Base-by-base conservation (phyloP, 2,329 filamentous ascomycete genomes). In the Aspergillus uvarum region DNA sequence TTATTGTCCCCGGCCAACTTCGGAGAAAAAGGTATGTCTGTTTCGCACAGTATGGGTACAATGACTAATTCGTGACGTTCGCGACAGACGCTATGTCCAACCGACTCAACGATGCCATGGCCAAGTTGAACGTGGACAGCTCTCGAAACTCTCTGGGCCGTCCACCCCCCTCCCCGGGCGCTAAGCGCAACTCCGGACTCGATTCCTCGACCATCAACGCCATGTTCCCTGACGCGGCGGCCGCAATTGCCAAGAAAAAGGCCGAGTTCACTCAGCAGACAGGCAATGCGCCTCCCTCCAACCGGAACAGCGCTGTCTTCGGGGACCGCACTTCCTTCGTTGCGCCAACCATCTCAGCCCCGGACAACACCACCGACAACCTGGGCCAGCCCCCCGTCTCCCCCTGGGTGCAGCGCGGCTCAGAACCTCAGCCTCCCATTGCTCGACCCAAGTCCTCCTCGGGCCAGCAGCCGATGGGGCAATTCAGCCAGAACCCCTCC, bases 181-280 rank as follows among this genome's bases (percentile, higher is more conserved):
- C 88, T 54, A 98, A 97, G 81, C 89, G 95, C 68, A 95, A 96
- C 75, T 98, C 95, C 50, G 92, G 90, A n/a, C 87, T 99, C 59
- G 94, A 98, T 74, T 85, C 91, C 5, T 92, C 89, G 32, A 96
- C 92, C 24, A 97, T 99, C 78, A 96, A 96, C 77, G 92, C 92
- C 70, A 98, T 99, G 95, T 99, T 99, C 76, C 95, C 95, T 6
- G 95, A 99, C 80, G 95, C 95, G 49, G 95, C 95, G 14, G 94
- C 94, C 47, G 95, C 95, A n/a, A 98, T 99, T 75, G 94, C 94
- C 26, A 96, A 95, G 62, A 94, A 99, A 77, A 97, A 97, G 81
- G 94, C 93, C 60, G 96, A 97, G 75, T 98, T 96, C 73, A 96
- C 93, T 19, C 93, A 97, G 76, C 91, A 96, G 74, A 96, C 93